These are phyloP conservation scores for Tylopilus sp. DNA, from an alignment of 768 basidiomycete species.

Conservation along the genomic window DNA sequence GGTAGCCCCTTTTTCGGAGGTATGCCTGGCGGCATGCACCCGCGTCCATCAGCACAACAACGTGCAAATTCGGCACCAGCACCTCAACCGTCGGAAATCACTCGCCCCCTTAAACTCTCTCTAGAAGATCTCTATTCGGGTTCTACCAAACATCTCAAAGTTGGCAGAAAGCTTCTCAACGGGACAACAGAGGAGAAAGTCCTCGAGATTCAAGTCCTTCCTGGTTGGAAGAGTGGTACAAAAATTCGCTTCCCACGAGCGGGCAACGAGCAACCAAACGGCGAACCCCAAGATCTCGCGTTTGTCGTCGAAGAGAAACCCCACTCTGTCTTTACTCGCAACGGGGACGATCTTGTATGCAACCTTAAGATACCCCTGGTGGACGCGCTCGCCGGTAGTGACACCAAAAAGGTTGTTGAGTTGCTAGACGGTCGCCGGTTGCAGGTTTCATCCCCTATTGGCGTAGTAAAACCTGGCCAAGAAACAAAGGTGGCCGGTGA, in stretches of 20 bases:
- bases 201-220: slow-evolving; percentile 73
- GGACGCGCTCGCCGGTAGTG: slow-evolving; percentile 70
- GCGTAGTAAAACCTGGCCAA: slow-evolving; percentile 74
- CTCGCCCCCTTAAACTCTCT: slow-evolving; percentile 78
- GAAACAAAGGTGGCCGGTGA: slow-evolving; percentile 69
- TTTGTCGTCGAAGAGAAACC: slow-evolving; percentile 97
- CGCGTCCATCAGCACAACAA: slow-evolving; percentile 29
- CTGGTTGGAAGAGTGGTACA: slow-evolving; percentile 96
- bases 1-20: slow-evolving; percentile 32
- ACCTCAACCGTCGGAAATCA: slow-evolving; percentile 55
- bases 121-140: slow-evolving; percentile 87
- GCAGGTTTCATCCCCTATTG: slow-evolving; percentile 60
- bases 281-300: slow-evolving; percentile 85
- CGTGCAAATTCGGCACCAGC: slow-evolving; percentile 29
- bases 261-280: slow-evolving; percentile 70
- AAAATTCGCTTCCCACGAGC: slow-evolving; percentile 87
- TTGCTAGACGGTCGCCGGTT: slow-evolving; percentile 78
- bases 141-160: slow-evolving; percentile 82
- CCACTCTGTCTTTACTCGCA: slow-evolving; percentile 69
- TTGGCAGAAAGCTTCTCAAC: slow-evolving; percentile 68
- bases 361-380: slow-evolving; percentile 67
- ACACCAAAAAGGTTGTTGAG: slow-evolving; percentile 56
- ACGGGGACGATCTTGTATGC: slow-evolving; percentile 76
- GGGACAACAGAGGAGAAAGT: slow-evolving; percentile 84
- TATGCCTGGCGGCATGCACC: slow-evolving; percentile 50